Base-by-base conservation (phyloP, 1,284 basidiomycete genomes). In the Boletellus dicymbophilus region DNA sequence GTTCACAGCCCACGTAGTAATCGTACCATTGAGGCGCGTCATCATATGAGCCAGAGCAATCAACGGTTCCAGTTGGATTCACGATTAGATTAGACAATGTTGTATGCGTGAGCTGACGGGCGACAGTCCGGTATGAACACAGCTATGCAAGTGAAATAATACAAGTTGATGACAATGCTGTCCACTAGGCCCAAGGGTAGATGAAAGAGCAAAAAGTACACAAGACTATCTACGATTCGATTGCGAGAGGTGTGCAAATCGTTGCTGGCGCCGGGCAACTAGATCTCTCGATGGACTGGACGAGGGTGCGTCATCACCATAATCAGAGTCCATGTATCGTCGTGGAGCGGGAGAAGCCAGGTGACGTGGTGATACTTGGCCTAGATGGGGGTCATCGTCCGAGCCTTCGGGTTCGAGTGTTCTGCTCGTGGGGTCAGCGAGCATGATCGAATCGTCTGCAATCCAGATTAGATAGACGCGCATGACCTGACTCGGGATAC, bases 321-420 rank as follows among this genome's bases (percentile, higher is more conserved):
- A 61, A 25, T 67, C 62, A 20, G 55, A 47, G 41, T 60, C 57
- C 50, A 65, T 55, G n/a, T 66, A 45, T 36, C 75, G 75, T 36
- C 72, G 76, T 26, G 75, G 67, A 22, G 71, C 73, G 8, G 85
- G 85, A 9, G 85, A 88, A 36, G 81, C 77, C 23, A 88, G 64
- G 56, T 82, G 82, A 52, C 79, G 77, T 21, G 85, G 84, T 0
- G 84, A 86, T n/a, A 85, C 81, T 64, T 85, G 81, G 1, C 84
- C 83, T 22, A 80, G 52, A 55, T 74, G 73, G 1, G 75, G 77
- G 52, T 84, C 79, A 51, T 88, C 84, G 55, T 88, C 85, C 2
- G 84, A 86, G 4, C 50, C 46, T 53, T 68, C 44, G 46, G 46
- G 26, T 47, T 44, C 51, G 25, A 21, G 23, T 23, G 34, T 36